phyloP scores from a whole-genome alignment of 768 basidiomycete species.

The Trametes gibbosa region DNA sequence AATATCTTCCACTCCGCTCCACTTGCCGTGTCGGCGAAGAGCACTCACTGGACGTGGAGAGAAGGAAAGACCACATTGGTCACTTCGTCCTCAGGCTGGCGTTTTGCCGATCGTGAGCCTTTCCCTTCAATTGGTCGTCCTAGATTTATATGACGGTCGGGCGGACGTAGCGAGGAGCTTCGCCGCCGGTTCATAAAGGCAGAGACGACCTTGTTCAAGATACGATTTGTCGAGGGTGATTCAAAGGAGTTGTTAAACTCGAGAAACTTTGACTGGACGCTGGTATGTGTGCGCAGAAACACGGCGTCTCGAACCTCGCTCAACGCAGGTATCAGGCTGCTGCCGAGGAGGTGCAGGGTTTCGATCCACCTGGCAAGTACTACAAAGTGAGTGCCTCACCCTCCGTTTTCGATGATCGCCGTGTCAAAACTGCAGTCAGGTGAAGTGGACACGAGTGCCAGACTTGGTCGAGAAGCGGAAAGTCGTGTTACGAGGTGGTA shows the following conservation, averaged over 20 bases:
- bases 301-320: slow-evolving; percentile 23
- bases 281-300: slow-evolving; percentile 34
- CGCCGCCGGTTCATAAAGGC: slow-evolving; percentile 86
- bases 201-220: slow-evolving; percentile 78
- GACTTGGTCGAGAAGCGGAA: slow-evolving; percentile 83
- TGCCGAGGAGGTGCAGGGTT: slow-evolving; percentile 6
- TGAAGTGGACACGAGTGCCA: slow-evolving; percentile 94
- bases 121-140: not conserved
- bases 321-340: not conserved
- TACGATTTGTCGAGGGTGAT: slow-evolving; percentile 73
- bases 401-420: not conserved
- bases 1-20: slow-evolving; percentile 69
- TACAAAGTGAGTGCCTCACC: slow-evolving; percentile 60
- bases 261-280: slow-evolving; percentile 62
- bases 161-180: slow-evolving; percentile 60
- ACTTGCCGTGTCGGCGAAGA: slow-evolving; percentile 45
- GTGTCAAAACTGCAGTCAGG: slow-evolving; percentile 43
- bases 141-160: not conserved
- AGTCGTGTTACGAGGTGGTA: slow-evolving; percentile 75
- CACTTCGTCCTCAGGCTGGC: slow-evolving; percentile 94
- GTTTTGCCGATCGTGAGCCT: slow-evolving; percentile 91
- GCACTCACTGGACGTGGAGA: slow-evolving; percentile 51
- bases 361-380: slow-evolving; percentile 48
- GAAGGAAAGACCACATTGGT: slow-evolving; percentile 82
- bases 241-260: slow-evolving; percentile 57